Percentiles rank a stretch among this genome's conserved stretches.
Conservation (phyloP, 2,329 filamentous ascomycete genomes). For the Aciculosporium take region DNA sequence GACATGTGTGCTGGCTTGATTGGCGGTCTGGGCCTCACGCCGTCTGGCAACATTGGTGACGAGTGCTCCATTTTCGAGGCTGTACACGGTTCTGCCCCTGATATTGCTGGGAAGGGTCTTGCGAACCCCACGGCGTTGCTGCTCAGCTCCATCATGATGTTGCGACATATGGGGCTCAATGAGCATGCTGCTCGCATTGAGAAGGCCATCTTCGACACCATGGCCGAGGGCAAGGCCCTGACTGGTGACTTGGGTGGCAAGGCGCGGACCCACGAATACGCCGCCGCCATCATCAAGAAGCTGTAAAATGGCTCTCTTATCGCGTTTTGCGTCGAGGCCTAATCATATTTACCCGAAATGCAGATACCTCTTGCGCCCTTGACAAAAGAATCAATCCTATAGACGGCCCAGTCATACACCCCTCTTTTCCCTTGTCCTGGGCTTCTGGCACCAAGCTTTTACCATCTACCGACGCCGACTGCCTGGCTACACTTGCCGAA, state of each 20-base stretch:
- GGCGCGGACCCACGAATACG: constrained; percentile 91
- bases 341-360: neutral
- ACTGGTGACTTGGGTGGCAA: constrained; percentile 94
- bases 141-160: constrained; percentile 97
- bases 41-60: constrained; percentile 96
- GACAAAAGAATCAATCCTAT: too few species aligned
- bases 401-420: too few species aligned
- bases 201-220: constrained; percentile 85
- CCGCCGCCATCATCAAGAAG: constrained; percentile 71
- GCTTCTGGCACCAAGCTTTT: neutral
- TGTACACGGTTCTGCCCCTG: constrained; percentile 91
- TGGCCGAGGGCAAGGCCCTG: constrained; percentile 90
- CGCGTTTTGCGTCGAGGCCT: neutral
- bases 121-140: constrained; percentile 96
- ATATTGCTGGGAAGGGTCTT: constrained; percentile 90
- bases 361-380: constrained; percentile 2
- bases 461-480: constrained; percentile 1
- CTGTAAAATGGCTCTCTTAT: constrained; percentile 29
- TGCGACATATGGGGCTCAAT: constrained; percentile 90
- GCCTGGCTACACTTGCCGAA: constrained; percentile 5
- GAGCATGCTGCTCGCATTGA: constrained; percentile 80
- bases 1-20: constrained; percentile 99
- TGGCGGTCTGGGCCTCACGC: constrained; percentile 90
- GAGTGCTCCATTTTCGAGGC: constrained; percentile 99
- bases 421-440: neutral